Evolutionary conservation across 2,329 filamentous ascomycete species (phyloP).

Genomic region (Apiospora malaysiana): DNA sequence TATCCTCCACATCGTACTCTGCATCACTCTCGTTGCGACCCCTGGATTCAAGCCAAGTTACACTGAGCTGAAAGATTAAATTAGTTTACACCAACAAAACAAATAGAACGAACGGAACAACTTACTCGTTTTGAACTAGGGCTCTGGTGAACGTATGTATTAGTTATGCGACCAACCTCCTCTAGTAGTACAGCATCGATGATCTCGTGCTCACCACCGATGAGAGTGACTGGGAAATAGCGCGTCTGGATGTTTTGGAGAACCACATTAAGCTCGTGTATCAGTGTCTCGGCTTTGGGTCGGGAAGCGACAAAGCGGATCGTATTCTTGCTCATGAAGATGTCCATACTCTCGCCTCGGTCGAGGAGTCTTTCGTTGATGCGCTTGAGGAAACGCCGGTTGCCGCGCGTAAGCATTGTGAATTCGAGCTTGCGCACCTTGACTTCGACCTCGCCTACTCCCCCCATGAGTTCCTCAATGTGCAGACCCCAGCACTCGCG

Average conservation of each 20-base stretch:
- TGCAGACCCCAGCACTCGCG: constrained; percentile 57
- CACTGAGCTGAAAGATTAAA: constrained; percentile 34
- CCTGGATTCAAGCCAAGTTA: constrained; percentile 50
- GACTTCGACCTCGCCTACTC: constrained; percentile 48
- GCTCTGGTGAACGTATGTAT: constrained; percentile 32
- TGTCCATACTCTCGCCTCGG: constrained; percentile 45
- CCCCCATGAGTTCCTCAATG: constrained; percentile 50
- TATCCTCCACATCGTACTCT: constrained; percentile 41
- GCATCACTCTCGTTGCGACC: constrained; percentile 27
- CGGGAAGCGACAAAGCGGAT: constrained; percentile 46
- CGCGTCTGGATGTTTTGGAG: constrained; percentile 35
- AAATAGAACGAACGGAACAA: not conserved
- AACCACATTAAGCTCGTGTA: constrained; percentile 41
- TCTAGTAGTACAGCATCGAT: constrained; percentile 35
- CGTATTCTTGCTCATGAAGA: constrained; percentile 35
- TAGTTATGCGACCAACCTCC: constrained; percentile 46
- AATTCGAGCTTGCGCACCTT: constrained; percentile 49
- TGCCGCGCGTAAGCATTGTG: constrained; percentile 50
- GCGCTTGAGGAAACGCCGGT: constrained; percentile 41
- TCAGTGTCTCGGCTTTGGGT: constrained; percentile 42
- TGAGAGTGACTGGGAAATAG: not conserved
- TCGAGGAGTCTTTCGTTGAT: constrained; percentile 40
- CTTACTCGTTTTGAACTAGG: constrained; percentile 33
- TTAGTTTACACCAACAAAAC: constrained; percentile 21
- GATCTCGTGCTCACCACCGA: not conserved